Evolutionary conservation across 2,329 filamentous ascomycete species (phyloP).

Genomic region (Scopulariopsis brevicaulis): DNA sequence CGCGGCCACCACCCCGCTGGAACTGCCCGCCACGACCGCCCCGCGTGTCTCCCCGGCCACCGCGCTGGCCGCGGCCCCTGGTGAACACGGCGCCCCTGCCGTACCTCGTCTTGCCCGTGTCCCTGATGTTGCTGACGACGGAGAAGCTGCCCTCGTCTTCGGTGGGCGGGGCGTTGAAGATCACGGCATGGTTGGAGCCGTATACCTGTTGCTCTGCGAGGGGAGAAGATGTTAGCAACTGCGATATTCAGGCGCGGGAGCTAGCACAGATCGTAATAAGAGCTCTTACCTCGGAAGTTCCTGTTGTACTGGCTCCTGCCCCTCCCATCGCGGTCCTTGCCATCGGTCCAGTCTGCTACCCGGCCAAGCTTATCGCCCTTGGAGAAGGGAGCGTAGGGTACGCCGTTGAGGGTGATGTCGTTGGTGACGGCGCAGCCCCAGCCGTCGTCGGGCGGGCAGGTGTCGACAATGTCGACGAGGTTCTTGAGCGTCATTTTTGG

Average conservation of each 20-base stretch:
- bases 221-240: background rate
- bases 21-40: conserved; percentile 36
- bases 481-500: conserved; percentile 1
- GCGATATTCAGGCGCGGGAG: background rate
- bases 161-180: conserved; percentile 82
- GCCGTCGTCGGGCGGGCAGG: conserved; percentile 54
- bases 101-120: conserved; percentile 76
- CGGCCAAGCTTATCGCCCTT: conserved; percentile 98
- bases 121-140: conserved; percentile 89
- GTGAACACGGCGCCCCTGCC: conserved; percentile 85
- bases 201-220: conserved; percentile 85
- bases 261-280: background rate
- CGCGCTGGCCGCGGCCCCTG: conserved; percentile 68
- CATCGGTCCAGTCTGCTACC: conserved; percentile 98
- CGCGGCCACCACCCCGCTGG: conserved; percentile 61
- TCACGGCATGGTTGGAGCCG: conserved; percentile 72
- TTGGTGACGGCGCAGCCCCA: conserved; percentile 80
- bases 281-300: conserved; percentile 70
- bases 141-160: conserved; percentile 98
- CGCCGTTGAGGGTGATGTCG: conserved; percentile 85
- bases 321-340: conserved; percentile 67
- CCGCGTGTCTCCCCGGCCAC: conserved; percentile 52
- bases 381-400: conserved; percentile 95
- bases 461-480: conserved; percentile 5
- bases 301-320: conserved; percentile 80